Evolutionary conservation across 139 green algal genomes (phyloP).

Genomic region (Coelastrella sp.): DNA sequence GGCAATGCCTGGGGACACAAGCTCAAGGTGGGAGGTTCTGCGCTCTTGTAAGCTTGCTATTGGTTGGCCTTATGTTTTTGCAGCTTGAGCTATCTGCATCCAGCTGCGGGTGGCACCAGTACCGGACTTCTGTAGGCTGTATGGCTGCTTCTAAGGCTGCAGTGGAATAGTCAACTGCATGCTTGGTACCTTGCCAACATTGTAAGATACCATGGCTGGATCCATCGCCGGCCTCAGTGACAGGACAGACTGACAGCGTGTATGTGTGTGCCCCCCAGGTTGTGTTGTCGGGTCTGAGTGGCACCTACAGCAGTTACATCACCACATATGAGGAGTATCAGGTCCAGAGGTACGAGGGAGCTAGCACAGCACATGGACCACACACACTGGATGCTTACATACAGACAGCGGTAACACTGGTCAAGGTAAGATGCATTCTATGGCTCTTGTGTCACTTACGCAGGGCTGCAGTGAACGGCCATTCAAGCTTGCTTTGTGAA

Average conservation of each 20-base stretch:
- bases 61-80: too few relatives aligned
- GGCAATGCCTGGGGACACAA: background rate
- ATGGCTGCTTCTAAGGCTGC: too few relatives aligned
- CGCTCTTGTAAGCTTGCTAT: too few relatives aligned
- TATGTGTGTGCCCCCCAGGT: background rate
- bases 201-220: background rate
- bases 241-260: background rate
- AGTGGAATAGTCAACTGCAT: too few relatives aligned
- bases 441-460: too few relatives aligned
- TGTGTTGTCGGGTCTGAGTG: constrained; percentile 67
- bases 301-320: constrained; percentile 86
- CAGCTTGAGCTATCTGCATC: too few relatives aligned
- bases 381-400: constrained; percentile 93
- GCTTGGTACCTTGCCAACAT: too few relatives aligned
- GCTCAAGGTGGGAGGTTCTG: constrained; percentile 45
- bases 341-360: constrained; percentile 89
- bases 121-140: too few relatives aligned
- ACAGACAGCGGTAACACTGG: constrained; percentile 70
- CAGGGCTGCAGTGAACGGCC: too few relatives aligned
- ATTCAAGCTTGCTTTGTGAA: too few relatives aligned
- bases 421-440: constrained; percentile 3
- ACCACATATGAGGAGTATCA: constrained; percentile 91
- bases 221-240: background rate
- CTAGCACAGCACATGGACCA: constrained; percentile 87
- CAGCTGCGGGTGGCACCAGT: too few relatives aligned